These are phyloP conservation scores for Dothidotthia symphoricarpi DNA, from an alignment of 2,329 filamentous ascomycete species.

Conservation along the genomic window DNA sequence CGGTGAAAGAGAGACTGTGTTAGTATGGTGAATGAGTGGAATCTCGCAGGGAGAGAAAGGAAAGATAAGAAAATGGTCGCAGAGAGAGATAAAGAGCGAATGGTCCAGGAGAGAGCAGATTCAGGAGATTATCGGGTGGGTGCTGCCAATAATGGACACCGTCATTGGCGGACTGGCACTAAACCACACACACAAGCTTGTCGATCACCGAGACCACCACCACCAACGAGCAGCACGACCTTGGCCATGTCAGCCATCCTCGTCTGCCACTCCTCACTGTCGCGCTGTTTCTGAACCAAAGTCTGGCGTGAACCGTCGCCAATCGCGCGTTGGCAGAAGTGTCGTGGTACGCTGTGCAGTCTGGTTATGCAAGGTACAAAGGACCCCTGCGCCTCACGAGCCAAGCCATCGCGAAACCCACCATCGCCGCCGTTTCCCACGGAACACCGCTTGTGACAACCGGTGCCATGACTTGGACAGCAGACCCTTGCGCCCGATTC, in stretches of 20 bases:
- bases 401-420: conserved; percentile 5
- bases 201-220: conserved; percentile 14
- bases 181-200: conserved; percentile 16
- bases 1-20: conserved; percentile 18
- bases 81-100: conserved; percentile 14
- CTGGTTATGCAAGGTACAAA: no score
- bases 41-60: conserved; percentile 22
- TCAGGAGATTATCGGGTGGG: conserved; percentile 7
- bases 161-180: conserved; percentile 6
- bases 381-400: conserved; percentile 14
- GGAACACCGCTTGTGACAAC: neutral
- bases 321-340: no score
- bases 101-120: conserved; percentile 28
- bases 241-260: no score
- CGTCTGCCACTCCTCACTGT: conserved; percentile 3
- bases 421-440: neutral
- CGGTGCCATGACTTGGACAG: no score
- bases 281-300: neutral
- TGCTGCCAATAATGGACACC: neutral
- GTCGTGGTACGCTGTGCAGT: no score
- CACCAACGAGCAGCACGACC: no score
- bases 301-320: no score
- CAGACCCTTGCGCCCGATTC: no score
- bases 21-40: conserved; percentile 30
- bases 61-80: conserved; percentile 13